Evolutionary conservation across 2,329 filamentous ascomycete genomes (phyloP), one percentile per base, ranked within the genome.

Genomic region (Alternaria ventricosa): DNA sequence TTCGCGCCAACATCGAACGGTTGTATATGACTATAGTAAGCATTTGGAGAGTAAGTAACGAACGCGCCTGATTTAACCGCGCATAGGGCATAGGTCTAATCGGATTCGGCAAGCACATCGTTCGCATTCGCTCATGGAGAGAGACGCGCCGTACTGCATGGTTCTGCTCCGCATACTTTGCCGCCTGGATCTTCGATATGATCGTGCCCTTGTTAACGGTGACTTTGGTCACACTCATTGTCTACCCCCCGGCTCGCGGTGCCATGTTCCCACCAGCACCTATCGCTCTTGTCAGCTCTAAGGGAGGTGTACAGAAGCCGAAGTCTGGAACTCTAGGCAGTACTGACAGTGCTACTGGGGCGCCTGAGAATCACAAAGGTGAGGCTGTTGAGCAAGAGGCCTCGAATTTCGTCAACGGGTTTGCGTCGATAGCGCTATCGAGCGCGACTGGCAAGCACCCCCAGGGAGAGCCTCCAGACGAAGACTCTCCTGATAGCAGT

Each of bases 331-430:
- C 93, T 0, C 81, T 96, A 0, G 93, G 91, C 1, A 93, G 90
- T 20, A 87, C 90, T 27, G 91, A 93, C 63, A 93, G 90, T 60
- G 86, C 91, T 0, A 96, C 93, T 0, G 93, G 93, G 1, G 93
- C 93, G 0, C 90, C 92, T 0, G 92, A 97, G 76, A 92, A 93
- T 68, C 88, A 93, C 80, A 90, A 93, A 75, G 93, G 93, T 25
- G 92, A 96, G 76, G 92, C 92, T 0, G 91, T 93, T 1, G 93
- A 96, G 76, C 88, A 92, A 64, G 93, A 96, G 77, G 93, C 93
- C 1, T 90, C 87, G 70, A 94, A 93, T 75, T 90, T 96, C 65
- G 89, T 96, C 62, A 90, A 90, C 57, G 87, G 89, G 33, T 89
- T 96, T 56, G 88, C 90, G 9, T 86, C 88, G 28, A 87, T 96